These are phyloP conservation scores for Herpetomonas tarakana DNA, from an alignment of 208 protist genomes.

Conservation along the genomic window DNA sequence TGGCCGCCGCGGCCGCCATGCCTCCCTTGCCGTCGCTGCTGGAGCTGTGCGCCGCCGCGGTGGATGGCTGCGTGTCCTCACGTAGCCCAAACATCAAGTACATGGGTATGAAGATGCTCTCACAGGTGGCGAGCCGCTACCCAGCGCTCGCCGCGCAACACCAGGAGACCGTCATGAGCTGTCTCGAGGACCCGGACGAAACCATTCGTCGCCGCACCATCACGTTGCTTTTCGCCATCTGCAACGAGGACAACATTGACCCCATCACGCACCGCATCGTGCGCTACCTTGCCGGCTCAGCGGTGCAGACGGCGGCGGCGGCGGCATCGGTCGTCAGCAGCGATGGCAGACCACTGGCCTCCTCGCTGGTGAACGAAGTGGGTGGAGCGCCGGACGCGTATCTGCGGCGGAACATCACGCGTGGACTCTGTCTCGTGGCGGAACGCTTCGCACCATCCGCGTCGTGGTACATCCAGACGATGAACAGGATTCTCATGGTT, in stretches of 20 bases:
- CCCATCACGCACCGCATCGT: constrained; percentile 89
- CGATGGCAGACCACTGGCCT: neutral
- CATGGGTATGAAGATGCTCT: constrained; percentile 93
- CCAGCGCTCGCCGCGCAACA: constrained; percentile 84
- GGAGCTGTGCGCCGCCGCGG: constrained; percentile 61
- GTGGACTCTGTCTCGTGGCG: constrained; percentile 78
- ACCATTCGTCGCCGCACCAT: constrained; percentile 94
- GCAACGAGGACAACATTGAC: constrained; percentile 90
- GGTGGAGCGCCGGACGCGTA: constrained; percentile 39
- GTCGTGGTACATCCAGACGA: constrained; percentile 88
- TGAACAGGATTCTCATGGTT: constrained; percentile 88
- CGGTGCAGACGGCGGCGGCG: neutral
- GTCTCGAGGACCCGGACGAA: constrained; percentile 92
- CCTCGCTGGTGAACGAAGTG: neutral
- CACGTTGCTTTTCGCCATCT: constrained; percentile 94
- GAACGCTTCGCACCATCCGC: constrained; percentile 63
- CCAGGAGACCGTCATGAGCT: constrained; percentile 94
- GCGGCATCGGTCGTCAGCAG: neutral
- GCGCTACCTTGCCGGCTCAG: constrained; percentile 59
- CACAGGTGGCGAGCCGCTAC: constrained; percentile 88
- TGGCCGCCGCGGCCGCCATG: constrained; percentile 88
- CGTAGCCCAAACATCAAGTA: constrained; percentile 93
- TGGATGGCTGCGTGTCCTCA: constrained; percentile 74
- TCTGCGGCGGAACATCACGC: constrained; percentile 69
- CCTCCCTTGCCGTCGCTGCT: constrained; percentile 87